Percentiles rank a stretch among this genome's conserved stretches.
These are phyloP conservation scores for Arthrobotrys entomopaga DNA, from an alignment of 2,329 filamentous ascomycete species.

Conservation along the genomic window DNA sequence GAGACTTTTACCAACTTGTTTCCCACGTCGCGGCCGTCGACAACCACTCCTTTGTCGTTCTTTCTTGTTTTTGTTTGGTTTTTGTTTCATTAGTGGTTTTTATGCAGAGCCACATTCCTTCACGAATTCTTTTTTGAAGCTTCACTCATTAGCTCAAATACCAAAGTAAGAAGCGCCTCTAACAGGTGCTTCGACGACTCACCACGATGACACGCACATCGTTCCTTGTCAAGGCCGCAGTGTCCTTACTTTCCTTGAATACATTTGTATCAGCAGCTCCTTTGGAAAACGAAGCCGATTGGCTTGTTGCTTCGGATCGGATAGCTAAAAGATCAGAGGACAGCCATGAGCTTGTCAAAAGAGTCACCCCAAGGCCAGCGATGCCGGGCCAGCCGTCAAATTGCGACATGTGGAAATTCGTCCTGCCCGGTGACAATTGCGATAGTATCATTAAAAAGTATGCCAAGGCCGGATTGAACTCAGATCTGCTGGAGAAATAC, in stretches of 20 bases:
- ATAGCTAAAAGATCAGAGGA: conserved; percentile 13
- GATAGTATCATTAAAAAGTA: conserved; percentile 4
- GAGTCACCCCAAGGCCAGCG: conserved; percentile 6
- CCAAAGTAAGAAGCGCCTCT: conserved; percentile 9
- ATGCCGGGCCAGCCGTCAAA: conserved; percentile 7
- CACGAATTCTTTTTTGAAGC: conserved; percentile 1
- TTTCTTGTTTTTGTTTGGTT: not conserved
- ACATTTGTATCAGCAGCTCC: conserved; percentile 5
- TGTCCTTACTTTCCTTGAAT: conserved; percentile 33
- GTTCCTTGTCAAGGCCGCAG: conserved; percentile 9
- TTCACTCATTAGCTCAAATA: conserved; percentile 26
- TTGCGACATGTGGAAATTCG: conserved; percentile 23
- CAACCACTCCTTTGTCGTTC: conserved; percentile 31
- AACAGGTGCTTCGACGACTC: conserved; percentile 18
- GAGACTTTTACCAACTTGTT: conserved; percentile 21
- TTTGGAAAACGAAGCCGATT: conserved; percentile 23
- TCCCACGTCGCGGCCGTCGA: conserved; percentile 29
- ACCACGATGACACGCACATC: conserved; percentile 43
- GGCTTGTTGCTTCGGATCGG: conserved; percentile 10
- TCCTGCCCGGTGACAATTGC: conserved; percentile 8
- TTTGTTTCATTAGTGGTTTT: conserved; percentile 12
- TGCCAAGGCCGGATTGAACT: not conserved
- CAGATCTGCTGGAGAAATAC: conserved; percentile 2
- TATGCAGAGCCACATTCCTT: conserved; percentile 14
- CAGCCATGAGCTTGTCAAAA: not conserved